phyloP scores from a whole-genome alignment of 768 basidiomycete species.

The Austroboletus festivus region DNA sequence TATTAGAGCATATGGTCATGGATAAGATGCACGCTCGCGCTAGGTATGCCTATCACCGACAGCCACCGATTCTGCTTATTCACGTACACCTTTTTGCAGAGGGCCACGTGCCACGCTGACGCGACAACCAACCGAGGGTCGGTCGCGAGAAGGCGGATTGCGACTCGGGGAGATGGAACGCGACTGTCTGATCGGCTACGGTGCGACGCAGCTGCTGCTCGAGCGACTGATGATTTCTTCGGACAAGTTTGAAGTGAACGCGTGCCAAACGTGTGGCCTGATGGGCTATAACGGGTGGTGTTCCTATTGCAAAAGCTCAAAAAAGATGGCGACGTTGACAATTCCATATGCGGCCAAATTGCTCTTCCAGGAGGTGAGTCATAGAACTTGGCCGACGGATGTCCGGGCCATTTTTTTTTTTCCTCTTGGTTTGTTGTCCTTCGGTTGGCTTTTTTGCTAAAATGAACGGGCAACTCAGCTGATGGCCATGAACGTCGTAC shows the following conservation, averaged over 20 bases:
- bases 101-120: constrained; percentile 96
- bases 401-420: neutral
- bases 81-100: constrained; percentile 39
- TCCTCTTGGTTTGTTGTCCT: neutral
- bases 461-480: constrained; percentile 44
- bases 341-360: constrained; percentile 96
- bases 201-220: constrained; percentile 93
- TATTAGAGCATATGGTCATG: constrained; percentile 96
- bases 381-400: neutral
- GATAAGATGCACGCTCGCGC: constrained; percentile 99
- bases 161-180: constrained; percentile 99
- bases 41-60: constrained; percentile 47
- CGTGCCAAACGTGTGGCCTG: constrained; percentile 90
- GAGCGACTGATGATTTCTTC: constrained; percentile 99
- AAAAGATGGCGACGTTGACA: constrained; percentile 91
- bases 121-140: constrained; percentile 96
- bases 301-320: constrained; percentile 96
- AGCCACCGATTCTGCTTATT: constrained; percentile 1
- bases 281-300: constrained; percentile 97
- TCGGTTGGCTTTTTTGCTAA: too few species aligned
- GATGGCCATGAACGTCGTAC: constrained; percentile 97
- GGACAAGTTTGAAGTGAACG: constrained; percentile 96
- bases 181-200: constrained; percentile 96
- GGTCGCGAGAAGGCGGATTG: constrained; percentile 94
- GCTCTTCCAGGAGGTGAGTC: constrained; percentile 80